Percentiles rank a stretch among this genome's conserved stretches.
These are phyloP conservation scores for Brassica incana DNA, from an alignment of 345 rosid genomes.

Conservation along the genomic window DNA sequence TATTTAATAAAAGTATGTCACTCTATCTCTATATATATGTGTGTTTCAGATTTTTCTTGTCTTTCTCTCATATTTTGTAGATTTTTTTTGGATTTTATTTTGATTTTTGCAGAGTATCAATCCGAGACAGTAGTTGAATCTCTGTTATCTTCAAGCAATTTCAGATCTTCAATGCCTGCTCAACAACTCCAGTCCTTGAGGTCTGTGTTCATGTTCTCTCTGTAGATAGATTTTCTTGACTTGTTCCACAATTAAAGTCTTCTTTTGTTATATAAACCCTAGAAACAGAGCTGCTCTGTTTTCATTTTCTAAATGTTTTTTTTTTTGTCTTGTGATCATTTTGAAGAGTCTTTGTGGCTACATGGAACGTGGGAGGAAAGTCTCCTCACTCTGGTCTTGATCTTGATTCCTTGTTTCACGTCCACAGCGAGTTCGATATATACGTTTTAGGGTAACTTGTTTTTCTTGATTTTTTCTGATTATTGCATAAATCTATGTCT, in stretches of 20 bases:
- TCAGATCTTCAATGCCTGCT: constrained; percentile 45
- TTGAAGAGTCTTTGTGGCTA: constrained; percentile 77
- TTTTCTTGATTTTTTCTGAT: neutral
- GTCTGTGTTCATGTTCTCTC: constrained; percentile 37
- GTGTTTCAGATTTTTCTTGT: constrained; percentile 8
- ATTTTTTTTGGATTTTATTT: constrained; percentile 4
- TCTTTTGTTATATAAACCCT: neutral
- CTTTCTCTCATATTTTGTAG: constrained; percentile 12
- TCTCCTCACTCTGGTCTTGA: constrained; percentile 63
- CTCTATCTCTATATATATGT: neutral
- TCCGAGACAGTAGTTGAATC: constrained; percentile 49
- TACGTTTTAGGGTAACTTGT: constrained; percentile 75
- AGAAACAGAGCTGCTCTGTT: constrained; percentile 27
- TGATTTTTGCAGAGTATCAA: constrained; percentile 48
- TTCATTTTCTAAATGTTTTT: neutral
- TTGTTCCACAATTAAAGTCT: neutral
- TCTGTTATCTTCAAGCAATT: constrained; percentile 43
- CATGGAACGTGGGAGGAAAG: constrained; percentile 98
- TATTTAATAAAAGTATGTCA: constrained; percentile 27
- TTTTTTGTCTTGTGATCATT: constrained; percentile 9
- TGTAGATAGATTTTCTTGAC: neutral
- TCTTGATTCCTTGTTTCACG: constrained; percentile 71
- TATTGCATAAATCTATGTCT: neutral
- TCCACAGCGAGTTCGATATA: constrained; percentile 61
- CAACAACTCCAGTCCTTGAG: constrained; percentile 57